phyloP scores from a whole-genome alignment of 2,329 filamentous ascomycete species.

The Fusarium verticillioides region DNA sequence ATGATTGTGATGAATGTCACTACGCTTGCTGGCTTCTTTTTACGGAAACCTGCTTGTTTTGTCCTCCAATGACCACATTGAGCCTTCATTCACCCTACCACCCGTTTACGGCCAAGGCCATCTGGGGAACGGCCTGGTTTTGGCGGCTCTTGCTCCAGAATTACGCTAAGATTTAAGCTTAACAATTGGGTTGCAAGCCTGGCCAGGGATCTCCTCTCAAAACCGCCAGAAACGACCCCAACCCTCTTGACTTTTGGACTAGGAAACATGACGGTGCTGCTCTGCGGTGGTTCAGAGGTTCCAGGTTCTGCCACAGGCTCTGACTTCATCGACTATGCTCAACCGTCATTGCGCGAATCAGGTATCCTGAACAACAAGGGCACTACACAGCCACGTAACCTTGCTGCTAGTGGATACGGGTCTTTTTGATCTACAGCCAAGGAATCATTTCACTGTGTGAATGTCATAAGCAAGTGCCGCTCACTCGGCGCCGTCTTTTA shows the following conservation, averaged over 20 bases:
- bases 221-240: slow-evolving; percentile 15
- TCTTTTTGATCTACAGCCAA: slow-evolving; percentile 30
- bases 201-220: slow-evolving; percentile 18
- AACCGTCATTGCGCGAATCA: neutral
- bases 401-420: slow-evolving; percentile 5
- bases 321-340: slow-evolving; percentile 12
- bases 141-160: slow-evolving; percentile 26
- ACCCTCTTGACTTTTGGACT: neutral
- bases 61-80: slow-evolving; percentile 8
- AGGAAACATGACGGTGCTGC: neutral
- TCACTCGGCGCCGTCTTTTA: slow-evolving; percentile 31
- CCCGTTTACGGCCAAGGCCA: neutral
- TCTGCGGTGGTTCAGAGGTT: neutral
- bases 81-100: neutral
- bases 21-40: neutral
- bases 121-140: neutral
- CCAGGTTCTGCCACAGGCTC: neutral
- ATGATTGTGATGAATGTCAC: slow-evolving; percentile 19
- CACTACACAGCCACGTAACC: slow-evolving; percentile 30
- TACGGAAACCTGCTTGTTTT: slow-evolving; percentile 16
- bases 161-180: slow-evolving; percentile 39
- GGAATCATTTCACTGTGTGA: slow-evolving; percentile 24
- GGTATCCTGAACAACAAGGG: slow-evolving; percentile 6
- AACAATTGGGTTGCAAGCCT: slow-evolving; percentile 20
- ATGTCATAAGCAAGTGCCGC: slow-evolving; percentile 13